phyloP scores from a whole-genome alignment of 2,329 filamentous ascomycete genomes.

The Exophiala aquamarina region DNA sequence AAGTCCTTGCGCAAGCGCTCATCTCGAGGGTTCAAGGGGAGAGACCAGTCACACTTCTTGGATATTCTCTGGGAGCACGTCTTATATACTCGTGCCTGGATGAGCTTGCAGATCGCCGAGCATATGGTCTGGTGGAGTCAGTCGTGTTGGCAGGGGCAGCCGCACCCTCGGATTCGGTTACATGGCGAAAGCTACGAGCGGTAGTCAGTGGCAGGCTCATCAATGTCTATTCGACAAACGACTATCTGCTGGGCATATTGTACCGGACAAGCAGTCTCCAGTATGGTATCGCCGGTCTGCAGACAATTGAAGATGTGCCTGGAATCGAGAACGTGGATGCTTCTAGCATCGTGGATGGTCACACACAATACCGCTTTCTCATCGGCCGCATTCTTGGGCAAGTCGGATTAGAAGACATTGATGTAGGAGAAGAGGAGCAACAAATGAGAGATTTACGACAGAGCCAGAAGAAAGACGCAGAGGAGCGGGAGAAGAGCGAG shows the following conservation, averaged over 20 bases:
- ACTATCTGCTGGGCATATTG: constrained; percentile 78
- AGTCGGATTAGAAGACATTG: background rate
- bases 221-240: constrained; percentile 77
- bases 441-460: background rate
- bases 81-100: constrained; percentile 74
- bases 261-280: constrained; percentile 75
- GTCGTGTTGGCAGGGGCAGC: constrained; percentile 75
- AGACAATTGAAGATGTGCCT: constrained; percentile 64
- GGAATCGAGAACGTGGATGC: constrained; percentile 55
- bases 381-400: background rate
- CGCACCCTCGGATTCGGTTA: constrained; percentile 62
- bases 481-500: constrained; percentile 1
- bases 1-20: constrained; percentile 70
- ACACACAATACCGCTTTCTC: constrained; percentile 1
- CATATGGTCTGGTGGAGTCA: constrained; percentile 74
- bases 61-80: constrained; percentile 70
- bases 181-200: constrained; percentile 69
- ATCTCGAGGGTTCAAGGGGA: constrained; percentile 74
- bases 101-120: constrained; percentile 67
- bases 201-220: constrained; percentile 74
- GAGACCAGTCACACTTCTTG: constrained; percentile 68
- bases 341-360: background rate
- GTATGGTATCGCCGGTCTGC: constrained; percentile 72
- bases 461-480: background rate
- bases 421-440: background rate